These are phyloP conservation scores for Ogataea corticis DNA, from an alignment of 805 yeast species.

Conservation along the genomic window DNA sequence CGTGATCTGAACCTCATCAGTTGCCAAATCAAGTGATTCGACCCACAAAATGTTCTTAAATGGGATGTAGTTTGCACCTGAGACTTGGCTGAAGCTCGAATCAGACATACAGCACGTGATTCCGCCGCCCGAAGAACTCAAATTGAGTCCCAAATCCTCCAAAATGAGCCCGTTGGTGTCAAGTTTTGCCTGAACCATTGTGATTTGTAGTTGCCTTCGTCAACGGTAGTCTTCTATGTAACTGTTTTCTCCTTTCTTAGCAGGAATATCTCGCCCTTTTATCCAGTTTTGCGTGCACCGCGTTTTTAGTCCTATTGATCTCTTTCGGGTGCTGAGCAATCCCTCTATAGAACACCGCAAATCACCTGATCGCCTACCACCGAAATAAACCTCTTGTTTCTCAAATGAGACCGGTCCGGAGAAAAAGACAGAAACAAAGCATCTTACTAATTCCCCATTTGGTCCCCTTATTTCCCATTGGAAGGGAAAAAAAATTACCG, in stretches of 20 bases:
- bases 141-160: background rate
- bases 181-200: conserved; percentile 15
- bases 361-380: no score
- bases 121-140: conserved; percentile 1
- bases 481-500: background rate
- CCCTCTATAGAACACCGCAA: no score
- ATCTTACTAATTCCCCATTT: no score
- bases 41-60: conserved; percentile 31
- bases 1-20: conserved; percentile 26
- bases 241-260: no score
- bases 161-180: conserved; percentile 11
- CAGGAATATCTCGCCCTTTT: no score
- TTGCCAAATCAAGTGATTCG: conserved; percentile 16
- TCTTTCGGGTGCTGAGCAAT: no score
- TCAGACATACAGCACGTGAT: conserved; percentile 17
- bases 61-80: conserved; percentile 20
- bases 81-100: conserved; percentile 6
- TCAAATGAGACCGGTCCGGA: no score
- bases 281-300: no score
- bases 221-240: background rate
- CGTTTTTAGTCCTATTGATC: no score
- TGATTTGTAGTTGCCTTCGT: background rate
- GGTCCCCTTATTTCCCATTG: no score
- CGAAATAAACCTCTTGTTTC: no score
- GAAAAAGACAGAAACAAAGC: no score